Percentiles rank a stretch among this genome's conserved stretches.
phyloP scores from a whole-genome alignment of 768 basidiomycete species.

The Gloeopeniophorella convolvens region DNA sequence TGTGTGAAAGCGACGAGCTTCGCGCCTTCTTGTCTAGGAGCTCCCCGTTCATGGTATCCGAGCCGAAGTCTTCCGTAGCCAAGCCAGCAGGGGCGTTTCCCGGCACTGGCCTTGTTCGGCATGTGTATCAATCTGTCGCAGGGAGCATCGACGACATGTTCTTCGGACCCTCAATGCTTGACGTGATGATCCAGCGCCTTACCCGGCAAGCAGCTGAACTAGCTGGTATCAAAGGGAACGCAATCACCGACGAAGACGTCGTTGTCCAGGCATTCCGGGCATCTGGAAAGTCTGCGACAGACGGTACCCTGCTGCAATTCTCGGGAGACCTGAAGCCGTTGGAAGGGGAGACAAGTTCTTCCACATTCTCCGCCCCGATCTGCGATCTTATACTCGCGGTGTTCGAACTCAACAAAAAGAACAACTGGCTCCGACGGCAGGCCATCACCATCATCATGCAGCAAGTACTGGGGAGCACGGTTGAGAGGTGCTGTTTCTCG shows the following conservation, averaged over 20 bases:
- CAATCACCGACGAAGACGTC: conserved; percentile 76
- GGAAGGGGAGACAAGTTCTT: conserved; percentile 84
- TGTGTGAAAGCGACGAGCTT: conserved; percentile 79
- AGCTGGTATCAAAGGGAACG: conserved; percentile 74
- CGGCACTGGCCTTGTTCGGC: conserved; percentile 72
- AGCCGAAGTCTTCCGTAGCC: conserved; percentile 27
- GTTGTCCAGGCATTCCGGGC: conserved; percentile 73
- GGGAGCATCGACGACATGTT: conserved; percentile 97
- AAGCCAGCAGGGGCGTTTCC: conserved; percentile 49
- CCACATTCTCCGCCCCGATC: conserved; percentile 88
- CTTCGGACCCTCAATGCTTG: conserved; percentile 92
- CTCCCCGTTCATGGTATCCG: conserved; percentile 70
- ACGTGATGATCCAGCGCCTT: conserved; percentile 88
- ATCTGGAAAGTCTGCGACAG: conserved; percentile 56
- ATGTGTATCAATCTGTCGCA: conserved; percentile 85
- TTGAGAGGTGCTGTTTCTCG: conserved; percentile 63
- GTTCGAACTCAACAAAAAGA: conserved; percentile 92
- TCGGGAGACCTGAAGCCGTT: conserved; percentile 74
- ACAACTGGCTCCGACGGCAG: conserved; percentile 93
- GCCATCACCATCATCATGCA: conserved; percentile 96
- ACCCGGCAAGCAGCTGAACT: conserved; percentile 87
- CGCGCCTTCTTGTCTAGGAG: conserved; percentile 83
- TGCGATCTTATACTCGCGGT: conserved; percentile 90
- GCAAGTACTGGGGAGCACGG: conserved; percentile 91
- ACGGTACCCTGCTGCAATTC: conserved; percentile 66